These are phyloP conservation scores for Diaporthe sp. DNA, from an alignment of 2,329 filamentous ascomycete genomes.

Conservation along the genomic window DNA sequence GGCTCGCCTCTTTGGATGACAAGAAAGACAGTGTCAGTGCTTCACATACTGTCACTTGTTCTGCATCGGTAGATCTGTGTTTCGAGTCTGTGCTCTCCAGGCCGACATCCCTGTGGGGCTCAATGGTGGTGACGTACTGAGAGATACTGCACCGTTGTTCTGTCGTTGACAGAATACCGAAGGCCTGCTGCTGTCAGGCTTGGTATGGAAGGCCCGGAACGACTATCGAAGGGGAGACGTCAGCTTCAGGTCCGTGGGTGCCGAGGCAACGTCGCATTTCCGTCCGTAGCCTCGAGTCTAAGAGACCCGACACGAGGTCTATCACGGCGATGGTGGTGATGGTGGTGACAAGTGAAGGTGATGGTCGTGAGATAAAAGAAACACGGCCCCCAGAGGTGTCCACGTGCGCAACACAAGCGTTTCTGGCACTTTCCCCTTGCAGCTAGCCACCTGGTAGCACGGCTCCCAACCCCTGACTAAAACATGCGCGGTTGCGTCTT, in stretches of 20 bases:
- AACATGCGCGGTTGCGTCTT: slow-evolving; percentile 20
- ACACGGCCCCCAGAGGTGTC: not conserved
- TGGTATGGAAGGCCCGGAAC: slow-evolving; percentile 24
- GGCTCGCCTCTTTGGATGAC: not conserved
- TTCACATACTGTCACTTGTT: slow-evolving; percentile 27
- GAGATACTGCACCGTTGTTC: not conserved
- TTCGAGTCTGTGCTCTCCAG: slow-evolving; percentile 29
- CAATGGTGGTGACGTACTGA: slow-evolving; percentile 2
- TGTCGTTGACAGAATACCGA: not conserved
- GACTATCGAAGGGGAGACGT: slow-evolving; percentile 27
- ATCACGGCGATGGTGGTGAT: not conserved
- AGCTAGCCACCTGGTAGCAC: slow-evolving; percentile 24
- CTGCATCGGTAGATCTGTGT: slow-evolving; percentile 32
- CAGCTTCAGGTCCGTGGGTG: slow-evolving; percentile 23
- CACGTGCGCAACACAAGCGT: slow-evolving; percentile 24
- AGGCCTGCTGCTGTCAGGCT: not conserved
- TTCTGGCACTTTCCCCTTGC: slow-evolving; percentile 31
- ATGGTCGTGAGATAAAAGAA: slow-evolving; percentile 4
- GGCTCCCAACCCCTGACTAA: slow-evolving; percentile 35
- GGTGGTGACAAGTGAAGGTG: not conserved
- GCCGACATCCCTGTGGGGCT: slow-evolving; percentile 24
- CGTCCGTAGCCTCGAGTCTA: slow-evolving; percentile 7
- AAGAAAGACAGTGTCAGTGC: slow-evolving; percentile 15
- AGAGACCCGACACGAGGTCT: slow-evolving; percentile 1
- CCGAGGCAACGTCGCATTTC: slow-evolving; percentile 21